These are phyloP conservation scores for Dothidotthia symphoricarpi DNA, from an alignment of 2,329 filamentous ascomycete species.

Conservation along the genomic window DNA sequence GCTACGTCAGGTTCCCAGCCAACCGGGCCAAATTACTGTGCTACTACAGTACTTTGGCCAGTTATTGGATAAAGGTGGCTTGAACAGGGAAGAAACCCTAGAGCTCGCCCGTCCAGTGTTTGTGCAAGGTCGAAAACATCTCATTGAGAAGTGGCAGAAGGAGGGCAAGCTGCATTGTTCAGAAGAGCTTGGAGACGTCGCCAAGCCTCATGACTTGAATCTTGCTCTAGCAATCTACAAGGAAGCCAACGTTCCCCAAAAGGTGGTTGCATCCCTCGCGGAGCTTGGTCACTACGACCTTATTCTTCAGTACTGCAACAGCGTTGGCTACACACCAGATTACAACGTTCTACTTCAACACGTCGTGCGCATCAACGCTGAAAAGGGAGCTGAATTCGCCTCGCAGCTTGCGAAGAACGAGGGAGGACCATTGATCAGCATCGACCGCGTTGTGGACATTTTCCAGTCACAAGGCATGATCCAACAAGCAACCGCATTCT, in stretches of 20 bases:
- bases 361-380: constrained; percentile 76
- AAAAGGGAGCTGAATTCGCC: constrained; percentile 93
- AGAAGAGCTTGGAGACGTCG: constrained; percentile 92
- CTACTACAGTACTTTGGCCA: constrained; percentile 98
- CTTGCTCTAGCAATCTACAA: constrained; percentile 87
- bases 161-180: constrained; percentile 96
- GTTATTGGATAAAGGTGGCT: constrained; percentile 87
- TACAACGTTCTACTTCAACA: constrained; percentile 90
- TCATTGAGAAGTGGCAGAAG: constrained; percentile 96
- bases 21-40: constrained; percentile 83
- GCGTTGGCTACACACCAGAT: constrained; percentile 88
- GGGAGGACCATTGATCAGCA: constrained; percentile 80
- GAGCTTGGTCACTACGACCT: constrained; percentile 97
- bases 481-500: constrained; percentile 96
- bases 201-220: constrained; percentile 83
- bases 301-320: constrained; percentile 85
- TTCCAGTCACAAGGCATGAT: constrained; percentile 98
- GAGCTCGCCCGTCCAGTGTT: constrained; percentile 92
- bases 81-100: constrained; percentile 91
- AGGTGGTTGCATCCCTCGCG: constrained; percentile 91
- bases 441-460: constrained; percentile 93
- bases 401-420: constrained; percentile 88
- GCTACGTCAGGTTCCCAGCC: constrained; percentile 82
- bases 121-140: constrained; percentile 88
- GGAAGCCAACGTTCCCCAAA: constrained; percentile 84